Base-by-base conservation (phyloP, 2,329 filamentous ascomycete species). In the Huntiella decipiens region DNA sequence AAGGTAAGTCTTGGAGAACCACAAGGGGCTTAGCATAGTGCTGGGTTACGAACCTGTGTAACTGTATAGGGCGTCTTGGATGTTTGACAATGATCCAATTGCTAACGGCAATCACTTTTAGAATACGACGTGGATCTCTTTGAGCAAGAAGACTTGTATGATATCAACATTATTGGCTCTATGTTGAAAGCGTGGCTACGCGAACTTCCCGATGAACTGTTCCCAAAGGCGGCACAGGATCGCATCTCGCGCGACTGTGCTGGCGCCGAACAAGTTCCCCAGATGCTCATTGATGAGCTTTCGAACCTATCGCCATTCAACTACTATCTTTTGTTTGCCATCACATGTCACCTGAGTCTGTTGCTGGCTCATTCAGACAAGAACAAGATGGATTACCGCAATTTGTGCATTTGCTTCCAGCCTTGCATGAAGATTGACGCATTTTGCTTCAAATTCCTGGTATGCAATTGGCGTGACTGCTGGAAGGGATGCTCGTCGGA, bases 321-420 rank as follows among this genome's bases (percentile, higher is more conserved):
- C 63, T 96, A 96, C 63, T 95, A 96, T 58, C 79, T 96, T 11
- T 76, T 96, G 4, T 96, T 96, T 59, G 88, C 88, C 55, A 94
- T 95, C 54, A 96, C 88, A 32, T 95, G 88, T 61, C 88, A 96
- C 56, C 77, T 96, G 42, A 94, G 86, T 55, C 72, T 95, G 19
- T 71, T 96, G 7, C 77, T 94, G 54, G 86, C 84, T 1, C 88
- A 93, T 60, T 82, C 86, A 17, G 84, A 92, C 52, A 87, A 88
- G 66, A 96, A 95, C 71, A 94, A 93, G 66, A 96, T 96, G 88
- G 85, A 93, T 58, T 94, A 88, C 58, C 78, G 84, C 57, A 95
- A 95, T 53, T 67, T 96, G 17, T 93, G 86, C 63, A 93, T 95
- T 54, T 96, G 88, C 65, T 95, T 95, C 62, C 86, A 94, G 61